Evolutionary conservation across 768 basidiomycete species (phyloP).

Genomic region (Strobilomyces dryophilus): DNA sequence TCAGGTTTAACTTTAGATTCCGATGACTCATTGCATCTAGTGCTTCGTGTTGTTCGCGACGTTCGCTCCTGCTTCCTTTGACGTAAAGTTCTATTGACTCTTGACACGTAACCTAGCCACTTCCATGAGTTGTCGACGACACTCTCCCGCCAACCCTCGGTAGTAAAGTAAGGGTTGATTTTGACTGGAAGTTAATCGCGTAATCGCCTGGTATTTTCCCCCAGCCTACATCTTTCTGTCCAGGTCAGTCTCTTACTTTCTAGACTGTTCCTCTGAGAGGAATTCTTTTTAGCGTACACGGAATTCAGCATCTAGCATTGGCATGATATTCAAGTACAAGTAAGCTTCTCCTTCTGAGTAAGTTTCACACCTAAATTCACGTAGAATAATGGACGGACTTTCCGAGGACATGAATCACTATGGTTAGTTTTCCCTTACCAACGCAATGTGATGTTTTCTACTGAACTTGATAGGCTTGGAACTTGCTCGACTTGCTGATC

Average conservation of each 20-base stretch:
- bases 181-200: not conserved
- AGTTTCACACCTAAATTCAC: not conserved
- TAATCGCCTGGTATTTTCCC: not conserved
- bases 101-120: constrained; percentile 44
- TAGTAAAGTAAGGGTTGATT: constrained; percentile 60
- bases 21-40: constrained; percentile 35
- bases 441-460: not conserved
- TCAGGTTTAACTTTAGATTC: not conserved
- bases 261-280: not conserved
- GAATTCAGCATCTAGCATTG: constrained; percentile 52
- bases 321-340: constrained; percentile 79
- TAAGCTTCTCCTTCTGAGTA: constrained; percentile 23
- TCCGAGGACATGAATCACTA: constrained; percentile 66
- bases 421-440: constrained; percentile 40
- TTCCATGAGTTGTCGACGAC: constrained; percentile 78
- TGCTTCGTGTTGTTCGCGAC: constrained; percentile 90
- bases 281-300: constrained; percentile 44
- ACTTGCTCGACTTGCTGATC: constrained; percentile 81
- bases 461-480: constrained; percentile 68
- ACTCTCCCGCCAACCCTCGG: constrained; percentile 70
- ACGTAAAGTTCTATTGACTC: not conserved
- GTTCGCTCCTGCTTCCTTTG: constrained; percentile 34
- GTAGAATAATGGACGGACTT: constrained; percentile 71
- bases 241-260: constrained; percentile 44
- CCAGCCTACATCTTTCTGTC: constrained; percentile 77